These are phyloP conservation scores for Pelargonium cotyledonis DNA, from an alignment of 441 rosid species.

Conservation along the genomic window DNA sequence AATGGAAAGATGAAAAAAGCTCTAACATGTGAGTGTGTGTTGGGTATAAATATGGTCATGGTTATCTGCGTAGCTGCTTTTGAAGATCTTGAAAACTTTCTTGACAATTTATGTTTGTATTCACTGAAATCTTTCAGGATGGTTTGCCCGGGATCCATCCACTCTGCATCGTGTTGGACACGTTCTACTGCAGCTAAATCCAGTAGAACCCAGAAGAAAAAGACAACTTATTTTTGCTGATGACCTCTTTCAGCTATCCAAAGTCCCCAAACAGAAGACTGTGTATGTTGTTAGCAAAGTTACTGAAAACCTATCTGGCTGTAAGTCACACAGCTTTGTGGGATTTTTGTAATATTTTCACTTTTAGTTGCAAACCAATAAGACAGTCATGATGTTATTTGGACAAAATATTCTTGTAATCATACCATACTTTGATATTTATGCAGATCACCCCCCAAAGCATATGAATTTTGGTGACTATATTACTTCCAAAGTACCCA, in stretches of 20 bases:
- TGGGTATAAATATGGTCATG: slow-evolving; percentile 5
- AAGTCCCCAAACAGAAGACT: slow-evolving; percentile 69
- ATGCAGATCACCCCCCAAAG: slow-evolving; percentile 65
- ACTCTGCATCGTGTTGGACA: slow-evolving; percentile 64
- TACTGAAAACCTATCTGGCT: slow-evolving; percentile 68
- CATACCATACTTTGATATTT: slow-evolving; percentile 18
- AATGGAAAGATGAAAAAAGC: background rate
- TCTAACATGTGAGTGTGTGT: background rate
- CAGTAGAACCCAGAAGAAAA: slow-evolving; percentile 50
- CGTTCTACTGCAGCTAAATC: slow-evolving; percentile 53
- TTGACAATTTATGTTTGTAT: slow-evolving; percentile 16
- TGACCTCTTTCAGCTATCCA: slow-evolving; percentile 79
- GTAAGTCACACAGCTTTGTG: slow-evolving; percentile 46
- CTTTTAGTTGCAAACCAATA: background rate
- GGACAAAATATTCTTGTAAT: background rate
- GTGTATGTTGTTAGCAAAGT: slow-evolving; percentile 64
- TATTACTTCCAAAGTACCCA: slow-evolving; percentile 60
- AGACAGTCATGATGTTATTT: background rate
- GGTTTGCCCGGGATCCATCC: slow-evolving; percentile 78
- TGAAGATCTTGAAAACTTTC: slow-evolving; percentile 14
- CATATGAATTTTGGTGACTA: slow-evolving; percentile 56
- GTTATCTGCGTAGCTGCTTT: slow-evolving; percentile 8
- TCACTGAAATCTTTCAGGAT: slow-evolving; percentile 42
- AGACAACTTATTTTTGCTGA: slow-evolving; percentile 67
- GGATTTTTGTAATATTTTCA: slow-evolving; percentile 4